phyloP scores from a whole-genome alignment of 2,329 filamentous ascomycete species.

The Clonostachys byssicola region DNA sequence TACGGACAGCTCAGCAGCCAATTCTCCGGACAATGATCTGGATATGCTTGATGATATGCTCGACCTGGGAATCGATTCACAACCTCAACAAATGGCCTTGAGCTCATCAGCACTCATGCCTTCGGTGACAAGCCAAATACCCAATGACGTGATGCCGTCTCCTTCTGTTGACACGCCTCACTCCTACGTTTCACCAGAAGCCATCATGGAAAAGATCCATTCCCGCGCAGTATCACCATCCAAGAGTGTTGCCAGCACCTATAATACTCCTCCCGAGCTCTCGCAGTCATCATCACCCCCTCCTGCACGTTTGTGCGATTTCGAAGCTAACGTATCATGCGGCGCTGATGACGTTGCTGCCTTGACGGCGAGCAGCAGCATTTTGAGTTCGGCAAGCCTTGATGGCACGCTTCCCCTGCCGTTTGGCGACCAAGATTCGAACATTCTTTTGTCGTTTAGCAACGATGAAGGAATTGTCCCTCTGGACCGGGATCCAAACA shows the following conservation, averaged over 20 bases:
- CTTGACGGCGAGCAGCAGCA: slow-evolving; percentile 20
- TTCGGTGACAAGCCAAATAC: slow-evolving; percentile 20
- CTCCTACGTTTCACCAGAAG: slow-evolving; percentile 42
- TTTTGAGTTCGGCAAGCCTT: slow-evolving; percentile 24
- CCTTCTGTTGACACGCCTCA: slow-evolving; percentile 30
- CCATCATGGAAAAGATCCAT: slow-evolving; percentile 28
- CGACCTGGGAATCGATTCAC: slow-evolving; percentile 23
- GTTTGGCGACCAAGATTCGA: slow-evolving; percentile 37
- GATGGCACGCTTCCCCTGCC: slow-evolving; percentile 22
- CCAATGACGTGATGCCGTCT: slow-evolving; percentile 26
- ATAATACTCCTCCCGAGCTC: slow-evolving; percentile 55
- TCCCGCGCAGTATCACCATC: slow-evolving; percentile 40
- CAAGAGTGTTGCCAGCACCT: slow-evolving; percentile 46
- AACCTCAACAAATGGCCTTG: background rate
- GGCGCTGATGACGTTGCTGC: slow-evolving; percentile 20
- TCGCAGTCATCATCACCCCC: slow-evolving; percentile 52
- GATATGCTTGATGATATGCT: slow-evolving; percentile 35
- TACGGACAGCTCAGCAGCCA: slow-evolving; percentile 50
- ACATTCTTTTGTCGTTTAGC: slow-evolving; percentile 29
- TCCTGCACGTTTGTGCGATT: background rate
- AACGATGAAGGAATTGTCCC: slow-evolving; percentile 34
- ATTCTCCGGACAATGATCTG: slow-evolving; percentile 41
- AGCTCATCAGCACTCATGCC: slow-evolving; percentile 43
- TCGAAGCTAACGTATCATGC: slow-evolving; percentile 30
- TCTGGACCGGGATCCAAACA: slow-evolving; percentile 34